A percentile compares a stretch with the other conserved stretches of the same genome.
Conservation (phyloP, 192 early-diverging fungal species). For the Umbelopsis ramanniana region DNA sequence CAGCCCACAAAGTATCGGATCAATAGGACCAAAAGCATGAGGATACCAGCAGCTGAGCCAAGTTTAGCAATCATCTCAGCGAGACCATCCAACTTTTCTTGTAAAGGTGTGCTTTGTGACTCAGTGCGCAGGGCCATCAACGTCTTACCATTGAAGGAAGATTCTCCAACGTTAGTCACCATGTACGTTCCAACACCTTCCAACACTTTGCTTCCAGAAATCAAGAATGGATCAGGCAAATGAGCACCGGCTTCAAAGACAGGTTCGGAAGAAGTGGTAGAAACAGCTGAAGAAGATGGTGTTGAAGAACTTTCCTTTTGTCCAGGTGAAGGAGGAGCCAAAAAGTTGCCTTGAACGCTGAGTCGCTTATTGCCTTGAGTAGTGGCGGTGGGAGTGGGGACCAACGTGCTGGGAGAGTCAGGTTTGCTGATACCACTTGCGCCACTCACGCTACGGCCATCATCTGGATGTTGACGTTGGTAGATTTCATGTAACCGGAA, state of each 20-base stretch:
- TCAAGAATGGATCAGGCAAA: constrained; percentile 78
- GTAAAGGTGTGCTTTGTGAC: constrained; percentile 88
- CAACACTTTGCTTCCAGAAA: constrained; percentile 91
- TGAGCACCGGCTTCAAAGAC: constrained; percentile 35
- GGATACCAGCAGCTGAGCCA: constrained; percentile 79
- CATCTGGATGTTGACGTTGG: constrained; percentile 42
- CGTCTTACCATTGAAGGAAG: constrained; percentile 89
- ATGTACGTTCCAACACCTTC: constrained; percentile 90
- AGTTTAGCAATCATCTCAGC: constrained; percentile 95
- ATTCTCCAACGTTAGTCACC: constrained; percentile 80
- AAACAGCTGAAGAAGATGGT: not conserved
- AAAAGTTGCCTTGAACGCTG: not conserved
- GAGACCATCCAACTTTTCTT: constrained; percentile 85
- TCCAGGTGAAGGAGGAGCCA: constrained; percentile 11
- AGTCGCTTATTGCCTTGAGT: not conserved
- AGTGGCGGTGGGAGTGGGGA: not conserved
- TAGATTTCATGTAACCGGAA: constrained; percentile 28
- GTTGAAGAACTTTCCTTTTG: not conserved
- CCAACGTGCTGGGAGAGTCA: constrained; percentile 11
- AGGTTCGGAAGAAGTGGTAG: constrained; percentile 9
- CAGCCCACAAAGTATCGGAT: constrained; percentile 82
- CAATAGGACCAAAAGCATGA: constrained; percentile 88
- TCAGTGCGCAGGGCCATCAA: constrained; percentile 89
- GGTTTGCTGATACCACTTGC: constrained; percentile 22
- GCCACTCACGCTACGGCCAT: constrained; percentile 18